phyloP scores from a whole-genome alignment of 129 eudicot genomes.

The Tagetes erecta region DNA sequence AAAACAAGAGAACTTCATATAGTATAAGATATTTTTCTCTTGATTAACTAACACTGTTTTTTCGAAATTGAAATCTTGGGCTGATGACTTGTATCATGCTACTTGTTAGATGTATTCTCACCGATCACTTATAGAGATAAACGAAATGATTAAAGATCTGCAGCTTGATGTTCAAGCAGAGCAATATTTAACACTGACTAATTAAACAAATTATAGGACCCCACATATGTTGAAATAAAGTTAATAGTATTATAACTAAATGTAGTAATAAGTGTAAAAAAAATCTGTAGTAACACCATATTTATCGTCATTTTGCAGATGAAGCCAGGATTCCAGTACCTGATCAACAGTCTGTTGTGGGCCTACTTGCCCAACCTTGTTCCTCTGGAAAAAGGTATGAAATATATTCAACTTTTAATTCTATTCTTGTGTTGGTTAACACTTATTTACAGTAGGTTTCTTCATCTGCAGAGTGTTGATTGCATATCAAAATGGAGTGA shows the following conservation, averaged over 20 bases:
- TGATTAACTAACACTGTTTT: background rate
- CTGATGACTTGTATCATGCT: conserved; percentile 2
- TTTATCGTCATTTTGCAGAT: conserved; percentile 48
- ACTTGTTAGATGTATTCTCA: conserved; percentile 5
- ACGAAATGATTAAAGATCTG: background rate
- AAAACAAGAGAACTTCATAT: background rate
- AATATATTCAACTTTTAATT: background rate
- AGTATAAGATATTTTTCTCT: background rate
- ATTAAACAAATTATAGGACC: conserved; percentile 10
- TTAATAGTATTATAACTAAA: conserved; percentile 5
- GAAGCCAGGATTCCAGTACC: conserved; percentile 63
- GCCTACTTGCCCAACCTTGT: conserved; percentile 86
- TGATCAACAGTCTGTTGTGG: conserved; percentile 70
- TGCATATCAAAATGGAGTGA: conserved; percentile 80
- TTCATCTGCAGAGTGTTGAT: conserved; percentile 63
- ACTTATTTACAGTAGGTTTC: conserved; percentile 25
- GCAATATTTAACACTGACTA: background rate
- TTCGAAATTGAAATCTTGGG: conserved; percentile 1
- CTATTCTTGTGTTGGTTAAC: background rate
- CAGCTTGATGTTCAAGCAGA: conserved; percentile 17
- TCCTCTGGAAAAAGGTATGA: conserved; percentile 72
- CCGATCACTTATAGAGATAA: conserved; percentile 11
- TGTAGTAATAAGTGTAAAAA: background rate
- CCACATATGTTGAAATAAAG: conserved; percentile 9
- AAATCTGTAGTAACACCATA: conserved; percentile 2